Evolutionary conservation across 2,329 filamentous ascomycete genomes (phyloP), one percentile per base, ranked within the genome.

Genomic region (Clonostachys solani): DNA sequence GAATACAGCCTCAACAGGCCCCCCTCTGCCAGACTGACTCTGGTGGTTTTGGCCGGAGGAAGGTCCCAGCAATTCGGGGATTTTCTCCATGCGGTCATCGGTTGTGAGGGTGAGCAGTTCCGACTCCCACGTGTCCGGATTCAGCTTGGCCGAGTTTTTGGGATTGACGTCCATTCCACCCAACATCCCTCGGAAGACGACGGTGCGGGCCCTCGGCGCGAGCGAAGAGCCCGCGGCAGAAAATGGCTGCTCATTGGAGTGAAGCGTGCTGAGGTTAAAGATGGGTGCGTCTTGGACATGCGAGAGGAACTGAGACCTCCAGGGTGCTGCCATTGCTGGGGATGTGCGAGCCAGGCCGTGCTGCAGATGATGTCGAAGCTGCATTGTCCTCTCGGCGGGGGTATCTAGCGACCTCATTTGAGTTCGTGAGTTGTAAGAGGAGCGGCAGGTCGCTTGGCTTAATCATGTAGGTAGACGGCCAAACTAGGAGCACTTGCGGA

Each of bases 111-210:
- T 86, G 4, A 87, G 79, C 56, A 92, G 71, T 54, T 97, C 91
- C 56, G 82, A 89, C 58, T 87, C 84, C 61, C 81, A 96, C 1
- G 66, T 43, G 29, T 68, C 56, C 5, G 87, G 84, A 64, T 96
- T 96, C 52, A 75, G 74, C 52, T 82, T 75, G 4, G 89, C 86
- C 34, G 80, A 70, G 65, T 94, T 92, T 64, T 84, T 82, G 40
- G 82, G 78, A 66, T 92, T 89, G 45, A 74, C 74, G 5, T 86
- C 84, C 1, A 95, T 73, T 47, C 78, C 76, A 1, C 83, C 84
- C 81, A 88, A 96, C 69, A 95, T 84, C 55, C 91, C 90, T 50
- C 92, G 86, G 69, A 83, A 92, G 59, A 96, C 83, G 67, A 92
- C 94, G 58, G 83, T 91, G 46, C 91, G 82, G 9, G 82, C 86